phyloP scores from a whole-genome alignment of 768 basidiomycete genomes.

The Boletus rubescentipes region DNA sequence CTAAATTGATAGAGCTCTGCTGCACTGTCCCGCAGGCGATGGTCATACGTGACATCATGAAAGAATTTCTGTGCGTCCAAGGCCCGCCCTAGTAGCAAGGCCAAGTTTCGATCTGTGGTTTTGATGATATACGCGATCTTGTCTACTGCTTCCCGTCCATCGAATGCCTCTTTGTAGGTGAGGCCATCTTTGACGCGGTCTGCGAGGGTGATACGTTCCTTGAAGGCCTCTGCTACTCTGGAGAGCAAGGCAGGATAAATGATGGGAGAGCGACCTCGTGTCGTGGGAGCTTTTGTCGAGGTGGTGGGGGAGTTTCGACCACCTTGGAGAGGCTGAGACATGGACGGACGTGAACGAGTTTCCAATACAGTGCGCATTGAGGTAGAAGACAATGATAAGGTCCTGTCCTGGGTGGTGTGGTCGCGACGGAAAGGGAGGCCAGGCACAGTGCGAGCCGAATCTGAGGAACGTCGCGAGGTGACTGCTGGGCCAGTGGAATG shows the following conservation, averaged over 20 bases:
- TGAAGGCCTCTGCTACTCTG: slow-evolving; percentile 91
- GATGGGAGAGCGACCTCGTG: slow-evolving; percentile 59
- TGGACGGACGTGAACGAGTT: slow-evolving; percentile 35
- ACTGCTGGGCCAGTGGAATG: slow-evolving; percentile 20
- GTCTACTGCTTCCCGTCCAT: slow-evolving; percentile 95
- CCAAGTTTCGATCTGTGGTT: slow-evolving; percentile 95
- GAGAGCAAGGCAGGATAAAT: slow-evolving; percentile 97
- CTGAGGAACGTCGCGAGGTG: slow-evolving; percentile 60
- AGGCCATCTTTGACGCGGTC: slow-evolving; percentile 94
- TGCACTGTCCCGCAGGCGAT: slow-evolving; percentile 85
- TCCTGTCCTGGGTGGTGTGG: slow-evolving; percentile 62
- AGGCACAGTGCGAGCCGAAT: slow-evolving; percentile 64
- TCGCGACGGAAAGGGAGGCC: slow-evolving; percentile 54
- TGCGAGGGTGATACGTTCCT: slow-evolving; percentile 68
- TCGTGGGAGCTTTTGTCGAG: slow-evolving; percentile 35
- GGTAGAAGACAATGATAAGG: slow-evolving; percentile 74
- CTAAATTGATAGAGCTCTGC: slow-evolving; percentile 93
- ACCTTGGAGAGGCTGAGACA: slow-evolving; percentile 38
- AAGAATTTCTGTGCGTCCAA: slow-evolving; percentile 98
- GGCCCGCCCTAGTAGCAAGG: slow-evolving; percentile 90
- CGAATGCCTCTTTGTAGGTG: slow-evolving; percentile 94
- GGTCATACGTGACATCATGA: slow-evolving; percentile 98
- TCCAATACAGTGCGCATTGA: slow-evolving; percentile 49
- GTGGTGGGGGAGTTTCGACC: slow-evolving; percentile 37
- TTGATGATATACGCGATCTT: slow-evolving; percentile 98